phyloP scores from a whole-genome alignment of 2,329 filamentous ascomycete genomes.

The Pseudofabraea citricarpa region DNA sequence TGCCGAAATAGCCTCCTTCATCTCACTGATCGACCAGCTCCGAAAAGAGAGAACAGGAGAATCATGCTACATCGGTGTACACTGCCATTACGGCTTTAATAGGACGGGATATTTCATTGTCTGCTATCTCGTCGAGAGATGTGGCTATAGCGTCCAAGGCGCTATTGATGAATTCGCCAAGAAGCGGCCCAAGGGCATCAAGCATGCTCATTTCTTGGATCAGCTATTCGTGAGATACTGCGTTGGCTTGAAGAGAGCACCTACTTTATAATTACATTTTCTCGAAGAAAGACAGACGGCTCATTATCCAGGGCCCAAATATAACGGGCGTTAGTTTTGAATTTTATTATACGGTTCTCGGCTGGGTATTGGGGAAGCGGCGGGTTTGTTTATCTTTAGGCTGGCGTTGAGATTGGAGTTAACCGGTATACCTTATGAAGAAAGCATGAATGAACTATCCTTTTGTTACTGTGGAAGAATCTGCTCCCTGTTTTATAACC shows the following conservation, averaged over 20 bases:
- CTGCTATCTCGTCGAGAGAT: slow-evolving; percentile 81
- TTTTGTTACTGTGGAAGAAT: no score
- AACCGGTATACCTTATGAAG: no score
- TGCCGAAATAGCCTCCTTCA: slow-evolving; percentile 40
- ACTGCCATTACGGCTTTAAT: slow-evolving; percentile 97
- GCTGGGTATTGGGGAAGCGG: no score
- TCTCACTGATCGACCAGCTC: background rate
- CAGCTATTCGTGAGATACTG: slow-evolving; percentile 75
- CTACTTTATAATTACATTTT: slow-evolving; percentile 19
- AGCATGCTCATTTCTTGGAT: slow-evolving; percentile 85
- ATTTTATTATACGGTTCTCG: no score
- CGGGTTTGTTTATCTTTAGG: no score
- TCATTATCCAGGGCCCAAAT: no score
- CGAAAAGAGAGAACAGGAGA: slow-evolving; percentile 35
- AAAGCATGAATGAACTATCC: no score
- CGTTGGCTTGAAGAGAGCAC: slow-evolving; percentile 25
- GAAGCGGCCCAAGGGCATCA: slow-evolving; percentile 75
- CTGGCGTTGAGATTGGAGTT: no score
- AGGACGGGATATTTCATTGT: slow-evolving; percentile 88
- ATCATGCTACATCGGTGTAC: slow-evolving; percentile 65
- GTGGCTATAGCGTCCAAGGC: slow-evolving; percentile 65
- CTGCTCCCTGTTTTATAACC: no score
- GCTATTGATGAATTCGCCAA: slow-evolving; percentile 75
- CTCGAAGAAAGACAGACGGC: no score
- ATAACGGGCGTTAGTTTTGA: no score